Base-by-base conservation (phyloP, 139 green algal species). In the Tetradesmus obliquus region DNA sequence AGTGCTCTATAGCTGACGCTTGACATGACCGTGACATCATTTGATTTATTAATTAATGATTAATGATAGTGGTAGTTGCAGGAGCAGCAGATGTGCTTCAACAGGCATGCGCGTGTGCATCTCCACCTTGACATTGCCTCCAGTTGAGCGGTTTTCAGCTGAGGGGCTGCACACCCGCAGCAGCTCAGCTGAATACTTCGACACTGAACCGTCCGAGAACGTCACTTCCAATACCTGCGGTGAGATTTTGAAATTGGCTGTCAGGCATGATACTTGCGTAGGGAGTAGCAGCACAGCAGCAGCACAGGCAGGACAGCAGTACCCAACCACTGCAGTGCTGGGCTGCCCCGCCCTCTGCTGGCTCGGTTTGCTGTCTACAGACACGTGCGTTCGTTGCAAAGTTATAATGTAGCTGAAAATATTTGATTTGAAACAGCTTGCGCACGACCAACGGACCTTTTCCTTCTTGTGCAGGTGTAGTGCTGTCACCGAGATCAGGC, bases 401-500 rank as follows among this genome's bases (percentile, higher is more conserved):
- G 5, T 86, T 12, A 12, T 13, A 15, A 32, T 45, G 20, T 6
- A 45, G 54, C 81, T 71, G 81, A 3, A 2, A 51, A 45, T 57
- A 32, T 10, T 57, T 3, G 79, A 55, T 19, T 13, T 84, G 32
- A 45, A 45, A 45, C 32, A 45, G 19, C 54, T 45, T 53, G 13
- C n/a, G 13, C 19, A 45, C n/a, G 69, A 6, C 53, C 2, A 19
- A 32, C 86, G 19, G 32, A 90, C 86, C 86, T 90, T 90, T 45
- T 90, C 86, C 8, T 90, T 90, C 86, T 90, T 90, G 45, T 90
- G 86, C 20, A 90, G 22, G 24, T 24, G 53, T 51, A 90, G 17
- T 8, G 86, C 86, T 69, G 86, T 74, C 10, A 81, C 86, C 3
- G 57, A 22, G 22, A 88, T 74, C 20, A 17, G 19, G n/a, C 54